Base-by-base conservation (phyloP, 1,139 yeast genomes). In the Suhomyces wounanorum region DNA sequence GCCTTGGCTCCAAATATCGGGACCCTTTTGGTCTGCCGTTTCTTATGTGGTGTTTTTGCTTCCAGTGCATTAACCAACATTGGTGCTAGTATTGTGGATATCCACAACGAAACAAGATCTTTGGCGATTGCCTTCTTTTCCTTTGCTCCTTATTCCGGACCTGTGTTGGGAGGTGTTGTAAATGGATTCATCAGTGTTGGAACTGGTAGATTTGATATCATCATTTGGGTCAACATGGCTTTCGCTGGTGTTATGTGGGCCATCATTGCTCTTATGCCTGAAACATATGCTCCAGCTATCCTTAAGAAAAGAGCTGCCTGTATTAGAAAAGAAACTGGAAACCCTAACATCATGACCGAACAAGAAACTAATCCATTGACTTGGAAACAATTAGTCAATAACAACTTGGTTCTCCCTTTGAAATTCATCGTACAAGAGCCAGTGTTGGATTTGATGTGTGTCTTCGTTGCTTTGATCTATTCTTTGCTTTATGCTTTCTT, bases 101-200 rank as follows among this genome's bases (percentile, higher is more conserved):
- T 91, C 74, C 87, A 87, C 51, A 78, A 83, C 43, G 88, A 84
- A 59, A 83, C 91, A 1, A 81, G 97, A 73, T 96, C 96, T 59
- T 81, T 85, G 62, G 96, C 96, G 33, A 90, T 90, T 70, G 96
- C 96, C 0, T 86, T 87, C 61, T 91, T 90, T 66, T 90, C 96
- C 31, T 90, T 90, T 62, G 92, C 96, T 51, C 97, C 97, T 3
- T 90, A 90, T 68, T 85, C 94, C 49, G 97, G 96, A 45, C 97
- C 97, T 0, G 96, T 89, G 36, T 70, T 90, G 48, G 97, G 96
- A 36, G 96, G 96, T n/a, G 71, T 91, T 49, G 90, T 89, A 41
- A 87, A 89, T 63, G 97, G 97, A 36, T 90, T 90, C 72, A 85
- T 90, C 62, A 79, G 85, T 53, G 84, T 87, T 43, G 81, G 84